Evolutionary conservation across 352 stramenopile species (phyloP), one percentile per base, ranked within the genome.

Genomic region (Pelagophyceae sp.): DNA sequence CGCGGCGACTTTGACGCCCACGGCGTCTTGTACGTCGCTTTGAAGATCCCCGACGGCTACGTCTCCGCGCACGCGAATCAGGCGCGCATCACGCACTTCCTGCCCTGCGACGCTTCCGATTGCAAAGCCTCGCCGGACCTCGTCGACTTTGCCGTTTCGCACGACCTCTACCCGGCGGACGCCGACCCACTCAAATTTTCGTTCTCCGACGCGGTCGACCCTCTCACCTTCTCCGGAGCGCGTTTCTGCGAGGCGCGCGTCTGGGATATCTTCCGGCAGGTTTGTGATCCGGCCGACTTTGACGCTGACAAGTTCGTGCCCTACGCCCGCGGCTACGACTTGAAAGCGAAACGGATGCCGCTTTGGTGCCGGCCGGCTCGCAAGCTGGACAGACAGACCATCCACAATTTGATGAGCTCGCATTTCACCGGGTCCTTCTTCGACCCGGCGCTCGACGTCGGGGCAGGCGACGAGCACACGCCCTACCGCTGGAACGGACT

Each of bases 201-300:
- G n/a, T 90, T 90, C 79, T 87, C 83, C 0, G 85, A 90, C 79
- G 80, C 81, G 1, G 88, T 87, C 77, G 78, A 88, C 81, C 82
- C 86, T 15, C 33, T 88, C 5, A 80, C 64, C 38, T 88, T 87
- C 72, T 61, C 38, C 29, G 77, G 76, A 61, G 85, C 83, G 33
- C 72, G 86, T 37, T 82, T 85, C 63, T 85, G 82, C 72, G 86
- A 90, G 75, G 85, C 82, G 27, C 72, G 86, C 33, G 85, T 90
- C 63, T 90, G 86, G 86, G 84, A 83, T 25, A 79, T 87, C 29
- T 90, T 88, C 77, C 81, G 75, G 27, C 67, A 76, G 61, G 74
- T 87, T 58, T n/a, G n/a, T n/a, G 78, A 76, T 0, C 80, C 81
- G n/a, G n/a, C 72, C 17, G 69, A 60, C 27, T 89, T 87, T 79